A percentile compares a stretch with the other conserved stretches of the same genome.
Evolutionary conservation across 768 basidiomycete species (phyloP).

Genomic region (Chlorophyllum brunneum): DNA sequence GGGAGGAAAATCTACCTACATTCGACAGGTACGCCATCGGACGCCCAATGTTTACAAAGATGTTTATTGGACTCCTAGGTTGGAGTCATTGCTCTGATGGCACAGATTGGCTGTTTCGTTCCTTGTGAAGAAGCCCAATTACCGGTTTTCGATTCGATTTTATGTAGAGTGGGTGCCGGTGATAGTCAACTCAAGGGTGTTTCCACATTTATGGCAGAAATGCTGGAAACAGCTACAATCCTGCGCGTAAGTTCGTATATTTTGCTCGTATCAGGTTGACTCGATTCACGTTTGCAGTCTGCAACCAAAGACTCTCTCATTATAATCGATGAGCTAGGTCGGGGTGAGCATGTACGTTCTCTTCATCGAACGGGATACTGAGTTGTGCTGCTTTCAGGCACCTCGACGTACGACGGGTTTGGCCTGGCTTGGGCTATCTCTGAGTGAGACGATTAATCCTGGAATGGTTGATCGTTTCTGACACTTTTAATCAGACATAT

Average conservation of each 20-base stretch:
- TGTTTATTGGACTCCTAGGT: conserved; percentile 36
- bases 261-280: neutral
- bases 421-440: conserved; percentile 99
- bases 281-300: conserved; percentile 46
- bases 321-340: conserved; percentile 95
- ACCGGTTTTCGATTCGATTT: conserved; percentile 92
- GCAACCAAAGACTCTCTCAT: conserved; percentile 91
- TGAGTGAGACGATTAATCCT: conserved; percentile 49
- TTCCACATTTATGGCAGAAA: conserved; percentile 99
- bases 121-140: conserved; percentile 83
- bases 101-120: conserved; percentile 93
- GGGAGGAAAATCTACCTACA: conserved; percentile 98
- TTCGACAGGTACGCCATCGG: conserved; percentile 61
- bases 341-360: conserved; percentile 44
- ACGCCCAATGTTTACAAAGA: neutral
- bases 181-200: conserved; percentile 98
- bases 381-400: conserved; percentile 45
- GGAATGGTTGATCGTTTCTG: neutral
- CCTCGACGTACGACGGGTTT: conserved; percentile 96
- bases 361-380: neutral
- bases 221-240: conserved; percentile 97
- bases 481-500: conserved; percentile 62
- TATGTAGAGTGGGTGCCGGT: conserved; percentile 95
- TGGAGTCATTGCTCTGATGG: conserved; percentile 96
- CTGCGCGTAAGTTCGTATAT: conserved; percentile 56